A percentile compares a stretch with the other conserved stretches of the same genome.
These are phyloP conservation scores for Hypoxylon cercidicola DNA, from an alignment of 495 filamentous ascomycete species.

Conservation along the genomic window DNA sequence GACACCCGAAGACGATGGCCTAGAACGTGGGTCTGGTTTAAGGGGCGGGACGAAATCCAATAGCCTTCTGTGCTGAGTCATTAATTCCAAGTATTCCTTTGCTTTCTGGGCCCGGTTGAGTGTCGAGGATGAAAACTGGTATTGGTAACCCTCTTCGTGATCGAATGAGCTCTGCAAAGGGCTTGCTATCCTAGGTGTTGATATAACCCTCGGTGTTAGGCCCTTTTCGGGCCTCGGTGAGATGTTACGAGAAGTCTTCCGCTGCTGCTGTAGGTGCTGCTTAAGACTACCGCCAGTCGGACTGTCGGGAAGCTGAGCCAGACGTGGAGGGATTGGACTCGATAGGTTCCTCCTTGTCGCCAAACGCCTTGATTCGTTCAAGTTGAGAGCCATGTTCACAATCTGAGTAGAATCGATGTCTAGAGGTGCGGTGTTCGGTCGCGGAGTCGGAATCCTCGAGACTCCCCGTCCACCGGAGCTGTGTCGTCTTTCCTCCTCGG, in stretches of 20 bases:
- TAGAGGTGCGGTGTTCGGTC: conserved; percentile 48
- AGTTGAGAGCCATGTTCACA: conserved; percentile 86
- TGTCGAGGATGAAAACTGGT: conserved; percentile 80
- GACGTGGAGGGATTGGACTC: conserved; percentile 58
- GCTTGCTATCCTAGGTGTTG: conserved; percentile 48
- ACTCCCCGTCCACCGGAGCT: conserved; percentile 28
- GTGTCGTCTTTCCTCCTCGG: conserved; percentile 31
- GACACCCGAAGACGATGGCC: conserved; percentile 43
- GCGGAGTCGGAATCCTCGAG: conserved; percentile 38
- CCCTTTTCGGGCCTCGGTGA: conserved; percentile 64
- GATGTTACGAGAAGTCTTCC: conserved; percentile 65
- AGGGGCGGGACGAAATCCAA: conserved; percentile 79
- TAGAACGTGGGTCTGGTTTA: conserved; percentile 53
- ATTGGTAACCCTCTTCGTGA: conserved; percentile 56
- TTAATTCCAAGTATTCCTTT: conserved; percentile 79
- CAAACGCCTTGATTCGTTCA: conserved; percentile 83
- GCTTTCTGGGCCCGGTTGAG: conserved; percentile 81
- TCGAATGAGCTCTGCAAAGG: conserved; percentile 59
- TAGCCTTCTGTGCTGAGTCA: conserved; percentile 80
- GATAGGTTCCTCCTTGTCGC: conserved; percentile 65
- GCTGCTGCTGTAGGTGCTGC: conserved; percentile 73
- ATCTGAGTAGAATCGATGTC: conserved; percentile 86
- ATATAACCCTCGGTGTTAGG: conserved; percentile 45
- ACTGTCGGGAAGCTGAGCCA: conserved; percentile 54
- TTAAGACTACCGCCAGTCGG: conserved; percentile 65